Evolutionary conservation across 495 filamentous ascomycete species (phyloP).

Genomic region (Glonium stellatum): DNA sequence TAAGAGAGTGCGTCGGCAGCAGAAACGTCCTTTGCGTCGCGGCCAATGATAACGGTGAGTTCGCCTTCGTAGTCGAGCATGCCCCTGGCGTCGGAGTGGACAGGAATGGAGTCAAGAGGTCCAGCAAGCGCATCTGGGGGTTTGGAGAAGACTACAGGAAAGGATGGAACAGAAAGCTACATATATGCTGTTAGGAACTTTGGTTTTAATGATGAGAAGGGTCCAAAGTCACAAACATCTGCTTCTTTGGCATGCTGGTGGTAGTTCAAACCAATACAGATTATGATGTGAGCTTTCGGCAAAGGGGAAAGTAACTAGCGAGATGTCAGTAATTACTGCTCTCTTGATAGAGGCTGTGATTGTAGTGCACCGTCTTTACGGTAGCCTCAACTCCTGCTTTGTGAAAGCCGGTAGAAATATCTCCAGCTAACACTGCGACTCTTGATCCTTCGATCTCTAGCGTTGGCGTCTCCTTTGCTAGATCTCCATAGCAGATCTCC

Average conservation of each 20-base stretch:
- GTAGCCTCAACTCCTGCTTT: neutral
- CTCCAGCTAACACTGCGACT: neutral
- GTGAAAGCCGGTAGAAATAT: conserved; percentile 6
- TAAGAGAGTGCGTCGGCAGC: conserved; percentile 10
- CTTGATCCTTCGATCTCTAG: too few relatives aligned
- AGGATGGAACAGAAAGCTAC: neutral
- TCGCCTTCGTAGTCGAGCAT: conserved; percentile 34
- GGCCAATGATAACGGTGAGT: conserved; percentile 16
- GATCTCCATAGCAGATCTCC: conserved; percentile 7
- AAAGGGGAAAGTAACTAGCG: neutral
- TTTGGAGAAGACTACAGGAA: conserved; percentile 23
- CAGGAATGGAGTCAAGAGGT: conserved; percentile 31
- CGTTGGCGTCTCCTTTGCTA: too few relatives aligned
- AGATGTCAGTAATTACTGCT: neutral
- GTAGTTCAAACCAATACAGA: conserved; percentile 45
- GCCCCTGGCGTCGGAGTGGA: conserved; percentile 38
- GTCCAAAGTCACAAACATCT: neutral
- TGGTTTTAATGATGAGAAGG: neutral
- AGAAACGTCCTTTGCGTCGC: conserved; percentile 14
- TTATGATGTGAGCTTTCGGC: conserved; percentile 29
- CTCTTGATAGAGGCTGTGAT: neutral
- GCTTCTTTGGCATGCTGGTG: conserved; percentile 39
- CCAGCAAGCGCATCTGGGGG: conserved; percentile 18
- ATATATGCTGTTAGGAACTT: neutral
- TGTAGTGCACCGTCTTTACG: neutral